Base-by-base conservation (phyloP, 441 rosid genomes). In the Croton setiger region DNA sequence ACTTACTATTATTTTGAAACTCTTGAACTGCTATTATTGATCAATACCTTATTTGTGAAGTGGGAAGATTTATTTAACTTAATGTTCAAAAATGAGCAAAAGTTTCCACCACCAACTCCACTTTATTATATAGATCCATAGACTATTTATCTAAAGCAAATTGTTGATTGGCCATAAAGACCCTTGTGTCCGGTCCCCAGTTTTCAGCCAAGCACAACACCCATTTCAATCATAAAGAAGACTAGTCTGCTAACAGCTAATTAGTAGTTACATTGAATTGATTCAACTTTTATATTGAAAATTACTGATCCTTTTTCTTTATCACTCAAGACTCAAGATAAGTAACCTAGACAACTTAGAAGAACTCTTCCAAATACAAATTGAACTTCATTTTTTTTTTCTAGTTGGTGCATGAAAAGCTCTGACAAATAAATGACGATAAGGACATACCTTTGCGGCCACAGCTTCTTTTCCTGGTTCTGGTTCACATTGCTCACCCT, bases 401-500 rank as follows among this genome's bases (percentile, higher is more conserved):
- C 18, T 7, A 39, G 31, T 27, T 27, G 2, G 31, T 27, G 64
- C 12, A 12, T 10, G 14, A 60, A 20, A 36, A 54, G 62, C 51
- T 35, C 5, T 36, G 5, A 60, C 35, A 36, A 49, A 51, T 51
- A 51, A 58, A 39, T 23, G 13, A 14, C 44, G 49, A 62, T 43
- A 60, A 74, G 39, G 57, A 39, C 45, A 3, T 76, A 95, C 99
- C 98, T 89, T 89, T 64, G 54, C 90, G 17, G 78, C 13, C 48
- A 76, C 63, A 66, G 80, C 80, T 43, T 91, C 99, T 71, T 89
- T 91, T 64, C 81, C 90, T 4, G 89, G 68, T 78, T 95, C 98
- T 67, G 85, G 75, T 69, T 70, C 86, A 78, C 23, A 74, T 4
- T 84, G 75, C 81, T 96, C 98, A 27, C 99, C 99, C 99, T 93